Evolutionary conservation across 495 filamentous ascomycete genomes (phyloP), one percentile per base, ranked within the genome.

Genomic region (Talaromyces adpressus): DNA sequence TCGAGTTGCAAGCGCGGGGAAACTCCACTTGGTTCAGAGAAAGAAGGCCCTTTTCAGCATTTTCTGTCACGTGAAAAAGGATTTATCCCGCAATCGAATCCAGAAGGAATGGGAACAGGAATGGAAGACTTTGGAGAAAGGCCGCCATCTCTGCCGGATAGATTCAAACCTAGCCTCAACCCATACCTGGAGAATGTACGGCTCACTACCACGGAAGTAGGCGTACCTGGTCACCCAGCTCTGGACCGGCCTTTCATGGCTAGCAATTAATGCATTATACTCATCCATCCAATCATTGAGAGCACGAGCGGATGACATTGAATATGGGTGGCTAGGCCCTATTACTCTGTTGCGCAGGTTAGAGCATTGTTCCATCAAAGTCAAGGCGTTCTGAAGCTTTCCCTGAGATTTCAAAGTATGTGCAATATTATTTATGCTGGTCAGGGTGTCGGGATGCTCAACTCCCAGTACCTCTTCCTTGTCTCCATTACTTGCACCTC

Each of bases 211-310:
- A 20, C 64, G 67, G 36, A 66, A 63, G 27, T 61, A 36, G 41
- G 61, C 63, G 9, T 69, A 67, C 30, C 56, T 68, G n/a, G 59
- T 63, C 11, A 65, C 57, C 8, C 64, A 69, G 61, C 32, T 66
- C 2, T 47, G 62, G 9, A 66, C 67, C n/a, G 59, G 64, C 45
- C 64, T 65, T 53, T 65, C 49, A 23, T 68, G 63, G 63, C 66
- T 68, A 0, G 57, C 63, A 52, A 63, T n/a, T n/a, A n/a, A n/a
- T n/a, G n/a, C n/a, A n/a, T n/a, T n/a, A n/a, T n/a, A n/a, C n/a
- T n/a, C n/a, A n/a, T n/a, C n/a, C n/a, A n/a, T n/a, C n/a, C n/a
- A n/a, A n/a, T n/a, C n/a, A n/a, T n/a, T n/a, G n/a, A n/a, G n/a
- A n/a, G n/a, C n/a, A n/a, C n/a, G n/a, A n/a, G n/a, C n/a, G n/a